Evolutionary conservation across 2,329 filamentous ascomycete species (phyloP).

Genomic region (Kalmusia sp.): DNA sequence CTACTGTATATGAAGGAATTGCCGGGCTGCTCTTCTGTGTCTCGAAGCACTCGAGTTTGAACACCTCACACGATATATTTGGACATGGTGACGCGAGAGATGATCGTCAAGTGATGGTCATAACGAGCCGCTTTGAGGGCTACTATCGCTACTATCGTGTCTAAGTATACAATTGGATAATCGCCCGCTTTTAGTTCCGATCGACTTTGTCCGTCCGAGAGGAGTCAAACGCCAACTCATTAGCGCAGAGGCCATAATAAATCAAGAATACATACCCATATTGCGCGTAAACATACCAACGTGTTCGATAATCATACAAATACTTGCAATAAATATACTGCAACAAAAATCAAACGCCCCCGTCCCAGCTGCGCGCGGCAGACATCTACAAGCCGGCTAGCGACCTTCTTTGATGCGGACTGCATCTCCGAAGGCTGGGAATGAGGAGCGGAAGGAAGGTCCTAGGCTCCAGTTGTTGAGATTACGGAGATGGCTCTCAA

Average conservation of each 20-base stretch:
- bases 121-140: slow-evolving; percentile 6
- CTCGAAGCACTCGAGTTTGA: too few species aligned
- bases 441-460: slow-evolving; percentile 68
- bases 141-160: neutral
- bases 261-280: neutral
- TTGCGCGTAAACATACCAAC: neutral
- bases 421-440: slow-evolving; percentile 60
- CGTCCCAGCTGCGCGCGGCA: slow-evolving; percentile 2
- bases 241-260: neutral
- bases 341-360: neutral
- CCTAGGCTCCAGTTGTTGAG: slow-evolving; percentile 85
- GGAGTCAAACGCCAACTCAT: neutral
- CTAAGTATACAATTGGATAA: slow-evolving; percentile 4
- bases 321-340: slow-evolving; percentile 1
- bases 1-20: too few species aligned
- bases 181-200: neutral
- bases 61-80: too few species aligned
- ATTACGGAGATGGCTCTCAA: slow-evolving; percentile 78
- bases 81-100: too few species aligned
- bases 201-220: neutral
- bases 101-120: neutral
- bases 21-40: too few species aligned
- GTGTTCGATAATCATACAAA: slow-evolving; percentile 5
- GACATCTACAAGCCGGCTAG: slow-evolving; percentile 19
- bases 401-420: slow-evolving; percentile 43